These are phyloP conservation scores for Saccharum spontaneum DNA, from an alignment of 176 grass and related monocot genomes.

Conservation along the genomic window DNA sequence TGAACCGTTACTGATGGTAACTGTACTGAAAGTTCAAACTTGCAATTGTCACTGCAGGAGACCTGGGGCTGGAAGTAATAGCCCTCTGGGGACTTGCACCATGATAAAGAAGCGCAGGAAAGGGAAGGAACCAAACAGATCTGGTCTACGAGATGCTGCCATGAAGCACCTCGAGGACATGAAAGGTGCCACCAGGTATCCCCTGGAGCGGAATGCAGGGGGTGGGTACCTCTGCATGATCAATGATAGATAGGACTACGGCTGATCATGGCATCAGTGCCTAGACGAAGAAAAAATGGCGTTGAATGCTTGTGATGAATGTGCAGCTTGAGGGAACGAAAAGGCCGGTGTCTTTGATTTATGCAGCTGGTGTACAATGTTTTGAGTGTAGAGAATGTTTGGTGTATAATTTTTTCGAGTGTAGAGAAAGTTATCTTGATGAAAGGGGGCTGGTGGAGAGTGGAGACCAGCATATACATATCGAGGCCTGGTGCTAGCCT, in stretches of 20 bases:
- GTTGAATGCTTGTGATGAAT: neutral
- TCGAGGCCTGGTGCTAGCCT: neutral
- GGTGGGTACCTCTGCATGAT: conserved; percentile 76
- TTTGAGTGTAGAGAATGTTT: neutral
- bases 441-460: neutral
- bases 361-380: neutral
- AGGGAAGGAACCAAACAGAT: conserved; percentile 43
- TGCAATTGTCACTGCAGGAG: conserved; percentile 52
- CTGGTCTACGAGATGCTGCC: conserved; percentile 61
- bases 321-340: neutral
- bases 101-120: conserved; percentile 65
- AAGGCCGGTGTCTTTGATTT: neutral
- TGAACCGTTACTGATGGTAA: neutral
- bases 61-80: conserved; percentile 58
- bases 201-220: conserved; percentile 53
- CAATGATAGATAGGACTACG: conserved; percentile 10
- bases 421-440: neutral
- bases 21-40: neutral
- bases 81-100: conserved; percentile 53
- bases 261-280: neutral
- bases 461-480: neutral
- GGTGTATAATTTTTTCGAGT: neutral
- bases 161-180: conserved; percentile 56
- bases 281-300: neutral
- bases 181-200: conserved; percentile 69